These are phyloP conservation scores for Bidens hawaiensis DNA, from an alignment of 140 eudicot species.

Conservation along the genomic window DNA sequence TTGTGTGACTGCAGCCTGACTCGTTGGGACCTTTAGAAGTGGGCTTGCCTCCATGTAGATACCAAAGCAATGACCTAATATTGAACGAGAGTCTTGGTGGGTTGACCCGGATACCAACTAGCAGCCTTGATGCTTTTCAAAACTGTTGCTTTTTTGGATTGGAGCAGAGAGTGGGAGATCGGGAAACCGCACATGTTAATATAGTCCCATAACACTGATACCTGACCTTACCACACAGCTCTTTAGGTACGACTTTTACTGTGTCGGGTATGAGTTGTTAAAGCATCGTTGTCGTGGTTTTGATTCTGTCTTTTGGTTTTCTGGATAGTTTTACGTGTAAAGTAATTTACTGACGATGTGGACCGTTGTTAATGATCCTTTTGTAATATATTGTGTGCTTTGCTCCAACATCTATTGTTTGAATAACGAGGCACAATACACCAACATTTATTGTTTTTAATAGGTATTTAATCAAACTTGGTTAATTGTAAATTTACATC, in stretches of 20 bases:
- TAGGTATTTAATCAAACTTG: too few relatives aligned
- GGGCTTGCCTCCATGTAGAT: slow-evolving; percentile 71
- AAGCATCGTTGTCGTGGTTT: background rate
- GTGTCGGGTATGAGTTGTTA: background rate
- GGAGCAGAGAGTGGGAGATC: slow-evolving; percentile 58
- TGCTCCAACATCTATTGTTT: background rate
- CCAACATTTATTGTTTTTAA: background rate
- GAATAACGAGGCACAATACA: slow-evolving; percentile 10
- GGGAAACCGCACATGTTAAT: slow-evolving; percentile 24
- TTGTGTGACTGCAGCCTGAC: slow-evolving; percentile 66
- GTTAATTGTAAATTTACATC: too few relatives aligned
- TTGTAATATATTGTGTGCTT: background rate
- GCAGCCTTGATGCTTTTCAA: slow-evolving; percentile 86
- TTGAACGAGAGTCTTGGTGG: slow-evolving; percentile 78
- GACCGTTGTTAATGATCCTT: slow-evolving; percentile 18
- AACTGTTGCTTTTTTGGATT: slow-evolving; percentile 54
- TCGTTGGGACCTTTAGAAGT: slow-evolving; percentile 90
- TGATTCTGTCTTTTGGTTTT: slow-evolving; percentile 11
- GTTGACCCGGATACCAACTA: slow-evolving; percentile 66
- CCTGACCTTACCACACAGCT: slow-evolving; percentile 7
- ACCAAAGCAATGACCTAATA: slow-evolving; percentile 61
- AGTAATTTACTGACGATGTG: background rate
- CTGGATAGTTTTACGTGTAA: slow-evolving; percentile 13
- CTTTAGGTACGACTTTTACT: background rate
- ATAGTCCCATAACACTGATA: slow-evolving; percentile 27